Evolutionary conservation across 768 basidiomycete species (phyloP), one percentile per base, ranked within the genome.

Genomic region (Naematelia encephala): DNA sequence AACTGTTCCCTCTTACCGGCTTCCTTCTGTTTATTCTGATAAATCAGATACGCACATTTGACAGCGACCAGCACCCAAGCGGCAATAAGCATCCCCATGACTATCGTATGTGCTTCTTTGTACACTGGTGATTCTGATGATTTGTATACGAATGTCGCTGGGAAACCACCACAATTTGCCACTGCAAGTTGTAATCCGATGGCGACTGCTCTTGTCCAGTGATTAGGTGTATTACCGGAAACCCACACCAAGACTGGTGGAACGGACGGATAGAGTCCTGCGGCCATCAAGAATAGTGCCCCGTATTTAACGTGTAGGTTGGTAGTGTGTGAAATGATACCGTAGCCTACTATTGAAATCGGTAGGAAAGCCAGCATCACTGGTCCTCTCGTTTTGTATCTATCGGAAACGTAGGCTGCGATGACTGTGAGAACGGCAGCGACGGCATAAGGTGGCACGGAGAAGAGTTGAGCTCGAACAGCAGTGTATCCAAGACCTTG

Each of bases 361-460:
- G 21, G 16, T 1, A 45, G 34, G 10, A 21, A 27, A 23, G 46
- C 23, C 19, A 56, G 13, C n/a, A 61, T 51, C 55, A 61, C 56
- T 14, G 60, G 60, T 4, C 26, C 44, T 14, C 60, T 55, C 13
- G 51, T 25, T 42, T 19, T 50, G 30, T 57, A 57, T 42, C 29
- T 56, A 29, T 61, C 60, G 13, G 60, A 61, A 21, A 61, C n/a
- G 13, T 19, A 25, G n/a, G 43, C 60, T 1, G 39, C 28, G 52
- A 57, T 27, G 51, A 69, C 63, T 27, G 61, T 66, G 5, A 63
- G 28, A 28, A 58, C 43, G 34, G 68, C 67, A 10, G 67, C 69
- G 43, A 71, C 63, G 28, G 66, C 69, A 26, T 71, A 71, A 1
- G 63, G 63, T 1, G 69, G 69, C 2, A 71, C 69, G 0, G 69